Percentiles rank a stretch among this genome's conserved stretches.
Evolutionary conservation across 495 filamentous ascomycete species (phyloP).

Genomic region (Neurospora sp.): DNA sequence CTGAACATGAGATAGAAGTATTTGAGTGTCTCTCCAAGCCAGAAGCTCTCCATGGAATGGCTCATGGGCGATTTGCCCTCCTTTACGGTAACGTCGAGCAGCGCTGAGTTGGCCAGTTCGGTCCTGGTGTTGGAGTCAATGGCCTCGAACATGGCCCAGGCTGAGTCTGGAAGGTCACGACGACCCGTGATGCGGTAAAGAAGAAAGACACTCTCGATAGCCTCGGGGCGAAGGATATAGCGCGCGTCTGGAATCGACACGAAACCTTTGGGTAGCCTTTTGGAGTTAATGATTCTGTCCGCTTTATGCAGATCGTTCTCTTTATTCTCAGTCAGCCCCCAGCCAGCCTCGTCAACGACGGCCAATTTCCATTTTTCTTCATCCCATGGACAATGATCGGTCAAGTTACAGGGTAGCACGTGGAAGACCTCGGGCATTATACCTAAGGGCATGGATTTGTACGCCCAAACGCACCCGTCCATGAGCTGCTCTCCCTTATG

Average conservation of each 20-base stretch:
- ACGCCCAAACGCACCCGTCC: constrained; percentile 80
- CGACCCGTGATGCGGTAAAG: constrained; percentile 57
- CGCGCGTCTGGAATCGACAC: constrained; percentile 43
- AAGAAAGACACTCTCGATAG: constrained; percentile 59
- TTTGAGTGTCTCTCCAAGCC: constrained; percentile 40
- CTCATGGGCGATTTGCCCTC: constrained; percentile 15
- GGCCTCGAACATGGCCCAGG: constrained; percentile 49
- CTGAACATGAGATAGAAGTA: constrained; percentile 73
- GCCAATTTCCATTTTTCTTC: constrained; percentile 43
- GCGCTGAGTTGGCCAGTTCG: constrained; percentile 38
- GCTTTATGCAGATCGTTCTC: constrained; percentile 9
- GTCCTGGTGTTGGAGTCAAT: constrained; percentile 41
- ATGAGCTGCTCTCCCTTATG: constrained; percentile 62
- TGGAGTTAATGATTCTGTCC: constrained; percentile 38
- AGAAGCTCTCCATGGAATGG: constrained; percentile 45
- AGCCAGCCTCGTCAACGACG: constrained; percentile 6
- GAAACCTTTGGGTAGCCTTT: constrained; percentile 58
- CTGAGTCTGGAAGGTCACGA: constrained; percentile 39
- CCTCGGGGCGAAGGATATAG: constrained; percentile 67
- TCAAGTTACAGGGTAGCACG: constrained; percentile 49
- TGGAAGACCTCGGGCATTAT: constrained; percentile 75
- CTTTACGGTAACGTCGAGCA: constrained; percentile 28
- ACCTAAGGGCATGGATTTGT: constrained; percentile 57
- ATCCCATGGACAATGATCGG: constrained; percentile 56
- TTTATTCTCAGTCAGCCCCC: neutral